Percentiles rank a stretch among this genome's conserved stretches.
Conservation (phyloP, 1,139 yeast species). For the Geotrichum carabidarum region DNA sequence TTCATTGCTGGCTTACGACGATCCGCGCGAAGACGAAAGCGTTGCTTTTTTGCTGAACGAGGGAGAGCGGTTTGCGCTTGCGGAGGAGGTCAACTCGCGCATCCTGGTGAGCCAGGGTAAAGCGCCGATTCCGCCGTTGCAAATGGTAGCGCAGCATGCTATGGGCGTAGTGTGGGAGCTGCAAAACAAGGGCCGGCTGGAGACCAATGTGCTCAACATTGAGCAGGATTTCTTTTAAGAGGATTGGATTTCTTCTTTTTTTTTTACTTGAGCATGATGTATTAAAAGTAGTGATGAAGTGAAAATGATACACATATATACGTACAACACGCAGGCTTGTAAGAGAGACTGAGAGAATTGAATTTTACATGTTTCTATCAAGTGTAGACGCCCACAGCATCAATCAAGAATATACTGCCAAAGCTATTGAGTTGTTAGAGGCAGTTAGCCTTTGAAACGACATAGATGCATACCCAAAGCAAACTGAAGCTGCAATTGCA, state of each 20-base stretch:
- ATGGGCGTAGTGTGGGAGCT: conserved; percentile 35
- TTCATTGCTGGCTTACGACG: conserved; percentile 49
- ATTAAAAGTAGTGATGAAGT: too few relatives aligned
- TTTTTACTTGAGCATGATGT: neutral
- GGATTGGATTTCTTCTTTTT: neutral
- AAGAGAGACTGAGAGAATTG: too few relatives aligned
- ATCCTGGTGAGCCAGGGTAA: conserved; percentile 45
- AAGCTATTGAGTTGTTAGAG: conserved; percentile 26
- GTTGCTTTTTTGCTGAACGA: conserved; percentile 40
- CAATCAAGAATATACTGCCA: conserved; percentile 38
- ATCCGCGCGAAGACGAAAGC: conserved; percentile 40
- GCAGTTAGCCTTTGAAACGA: neutral
- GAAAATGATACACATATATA: too few relatives aligned
- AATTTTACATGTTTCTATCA: conserved; percentile 15
- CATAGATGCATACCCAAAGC: conserved; percentile 33
- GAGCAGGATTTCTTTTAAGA: conserved; percentile 35
- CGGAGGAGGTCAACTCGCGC: conserved; percentile 44
- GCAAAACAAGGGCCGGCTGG: conserved; percentile 31
- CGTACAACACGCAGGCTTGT: neutral
- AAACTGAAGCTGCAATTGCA: conserved; percentile 33
- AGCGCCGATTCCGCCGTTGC: conserved; percentile 39
- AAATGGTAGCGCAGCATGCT: conserved; percentile 38
- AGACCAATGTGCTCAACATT: conserved; percentile 38
- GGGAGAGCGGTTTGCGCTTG: conserved; percentile 38
- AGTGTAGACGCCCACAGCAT: conserved; percentile 41